A percentile compares a stretch with the other conserved stretches of the same genome.
These are phyloP conservation scores for Saccharomycopsis schoenii DNA, from an alignment of 805 yeast species.

Conservation along the genomic window DNA sequence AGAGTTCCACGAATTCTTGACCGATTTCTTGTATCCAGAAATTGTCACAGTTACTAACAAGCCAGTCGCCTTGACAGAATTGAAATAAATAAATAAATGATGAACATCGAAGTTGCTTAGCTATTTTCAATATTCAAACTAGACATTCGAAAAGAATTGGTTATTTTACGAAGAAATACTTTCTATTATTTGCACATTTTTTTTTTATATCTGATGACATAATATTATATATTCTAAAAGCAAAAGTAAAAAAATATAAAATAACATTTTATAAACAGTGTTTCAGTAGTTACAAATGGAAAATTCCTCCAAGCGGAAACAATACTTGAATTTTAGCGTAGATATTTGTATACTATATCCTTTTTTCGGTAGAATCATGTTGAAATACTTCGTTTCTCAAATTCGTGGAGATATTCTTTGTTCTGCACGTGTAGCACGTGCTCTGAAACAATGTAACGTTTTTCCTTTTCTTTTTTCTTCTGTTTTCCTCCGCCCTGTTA, in stretches of 20 bases:
- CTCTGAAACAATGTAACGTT: no score
- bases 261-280: no score
- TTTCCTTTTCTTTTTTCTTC: background rate
- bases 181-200: no score
- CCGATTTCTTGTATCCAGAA: conserved; percentile 68
- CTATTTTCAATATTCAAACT: background rate
- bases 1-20: conserved; percentile 67
- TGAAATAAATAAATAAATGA: conserved; percentile 18
- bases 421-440: background rate
- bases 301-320: no score
- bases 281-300: no score
- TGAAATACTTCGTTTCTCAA: background rate
- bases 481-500: background rate
- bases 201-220: no score
- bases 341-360: background rate
- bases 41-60: conserved; percentile 37
- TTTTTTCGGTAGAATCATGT: background rate
- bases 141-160: no score
- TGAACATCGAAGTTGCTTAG: no score
- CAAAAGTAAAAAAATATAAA: no score
- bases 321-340: no score
- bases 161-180: no score
- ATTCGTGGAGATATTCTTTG: background rate
- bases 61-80: conserved; percentile 25
- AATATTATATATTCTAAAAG: no score